Base-by-base conservation (phyloP, 2,329 filamentous ascomycete genomes). In the Talaromyces albobiverticillius region DNA sequence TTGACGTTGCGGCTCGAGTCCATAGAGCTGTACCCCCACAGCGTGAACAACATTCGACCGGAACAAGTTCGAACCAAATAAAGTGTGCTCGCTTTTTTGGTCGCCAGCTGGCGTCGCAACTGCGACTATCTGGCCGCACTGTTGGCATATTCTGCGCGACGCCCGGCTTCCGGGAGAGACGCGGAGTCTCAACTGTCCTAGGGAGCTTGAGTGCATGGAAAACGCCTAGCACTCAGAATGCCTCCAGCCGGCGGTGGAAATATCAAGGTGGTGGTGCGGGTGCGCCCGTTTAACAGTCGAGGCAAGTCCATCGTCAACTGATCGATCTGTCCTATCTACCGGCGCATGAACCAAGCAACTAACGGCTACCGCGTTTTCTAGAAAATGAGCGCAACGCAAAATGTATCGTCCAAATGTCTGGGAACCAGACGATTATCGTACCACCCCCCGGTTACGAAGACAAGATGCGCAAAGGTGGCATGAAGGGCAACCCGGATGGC, bases 261-360 rank as follows among this genome's bases (percentile, higher is more conserved):
- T 71, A 99, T 99, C 75, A 99, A 99, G 86, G 94, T 99, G 78
- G 94, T 99, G 80, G 94, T 99, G 79, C 86, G 94, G 78, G 87
- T 89, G 65, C 85, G 94, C 71, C 94, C 94, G 48, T 99, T 99
- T 78, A 99, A 99, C 74, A 86, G 85, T 68, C 86, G 92, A 93
- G 90, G 91, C 93, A 80, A 70, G 70, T 65, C 23, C 2, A 11
- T 36, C 50, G 36, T 48, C 7, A 8, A 16, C 8, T 51, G 13
- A 25, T 31, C 18, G 38, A 22, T 53, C 5, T n/a, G n/a, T n/a
- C n/a, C n/a, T n/a, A n/a, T n/a, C n/a, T n/a, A n/a, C n/a, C n/a
- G n/a, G n/a, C n/a, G n/a, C n/a, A n/a, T n/a, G n/a, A n/a, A n/a
- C n/a, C n/a, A n/a, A n/a, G n/a, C n/a, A 18, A 34, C 48, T 50